Evolutionary conservation across 306 rosid genomes (phyloP).

Genomic region (Aeschynomene evenia): DNA sequence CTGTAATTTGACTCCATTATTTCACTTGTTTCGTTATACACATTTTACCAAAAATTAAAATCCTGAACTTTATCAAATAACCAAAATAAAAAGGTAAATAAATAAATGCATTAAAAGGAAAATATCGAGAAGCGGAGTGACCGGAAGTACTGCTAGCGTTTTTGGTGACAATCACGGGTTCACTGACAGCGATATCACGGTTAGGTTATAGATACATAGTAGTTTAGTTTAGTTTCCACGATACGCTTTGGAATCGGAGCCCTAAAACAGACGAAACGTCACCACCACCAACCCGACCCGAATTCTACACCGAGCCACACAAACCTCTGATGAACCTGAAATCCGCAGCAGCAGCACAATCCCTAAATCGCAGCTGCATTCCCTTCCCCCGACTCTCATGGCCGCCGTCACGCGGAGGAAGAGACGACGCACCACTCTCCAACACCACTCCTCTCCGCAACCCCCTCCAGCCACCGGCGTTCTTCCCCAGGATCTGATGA

Average conservation of each 20-base stretch:
- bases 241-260: slow-evolving; percentile 31
- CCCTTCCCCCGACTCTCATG: not conserved
- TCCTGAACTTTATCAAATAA: no score
- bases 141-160: not conserved
- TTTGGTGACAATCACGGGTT: not conserved
- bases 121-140: not conserved
- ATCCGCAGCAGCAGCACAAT: not conserved
- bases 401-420: slow-evolving; percentile 30
- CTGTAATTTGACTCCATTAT: no score
- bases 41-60: no score
- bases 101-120: not conserved
- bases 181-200: not conserved
- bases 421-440: slow-evolving; percentile 10
- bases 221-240: not conserved
- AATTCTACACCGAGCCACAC: not conserved
- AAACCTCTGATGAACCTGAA: not conserved
- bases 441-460: not conserved
- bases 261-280: slow-evolving; percentile 4
- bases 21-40: no score
- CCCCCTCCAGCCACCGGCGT: not conserved
- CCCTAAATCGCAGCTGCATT: not conserved
- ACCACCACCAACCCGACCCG: slow-evolving; percentile 12
- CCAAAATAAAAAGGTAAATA: not conserved
- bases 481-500: slow-evolving; percentile 36
- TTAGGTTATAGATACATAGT: no score